Evolutionary conservation across 228 moss, liverwort and hornwort genomes (phyloP), one percentile per base, ranked within the genome.

Genomic region (Sphagnum magellanicum): DNA sequence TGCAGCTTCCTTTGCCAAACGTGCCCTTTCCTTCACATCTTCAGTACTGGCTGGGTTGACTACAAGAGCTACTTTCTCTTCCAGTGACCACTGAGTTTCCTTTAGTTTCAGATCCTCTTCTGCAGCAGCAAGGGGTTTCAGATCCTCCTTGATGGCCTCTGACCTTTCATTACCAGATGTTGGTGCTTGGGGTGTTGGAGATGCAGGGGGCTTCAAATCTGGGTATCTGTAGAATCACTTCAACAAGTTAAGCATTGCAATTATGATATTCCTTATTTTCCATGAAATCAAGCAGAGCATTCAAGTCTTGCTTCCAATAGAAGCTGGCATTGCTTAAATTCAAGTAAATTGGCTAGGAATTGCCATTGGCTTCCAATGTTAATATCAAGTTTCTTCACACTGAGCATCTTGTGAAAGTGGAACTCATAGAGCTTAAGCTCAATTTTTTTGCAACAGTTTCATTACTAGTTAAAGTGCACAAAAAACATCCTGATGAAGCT

Each of bases 171-270:
- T 48, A 2, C 10, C 53, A 11, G 16, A 15, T 17, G 46, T 32
- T 67, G 52, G 67, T n/a, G 67, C 16, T 16, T 51, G 71, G 46
- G 79, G 77, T 10, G 57, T 66, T 14, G 83, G 79, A 58, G 83
- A 77, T 61, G 75, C 6, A 6, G 79, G 79, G 60, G 80, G 83
- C 62, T 80, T 79, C 14, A 79, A 65, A 51, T 60, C 77, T 59
- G 83, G 83, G 10, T 77, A 83, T 58, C 83, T 83, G 79, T 69
- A 55, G 8, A 55, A 55, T 55, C 32, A 32, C 32, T 32, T 2
- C 32, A 32, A 32, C 32, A 32, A 32, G 32, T 32, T 32, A 32
- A 32, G 32, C 32, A 32, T 32, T 32, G 32, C 32, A 32, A 32
- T 32, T 32, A 32, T 3, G 32, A 32, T 32, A 32, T 32, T 32